Conservation (phyloP, 768 basidiomycete species). For the Tulasnella sp. region DNA sequence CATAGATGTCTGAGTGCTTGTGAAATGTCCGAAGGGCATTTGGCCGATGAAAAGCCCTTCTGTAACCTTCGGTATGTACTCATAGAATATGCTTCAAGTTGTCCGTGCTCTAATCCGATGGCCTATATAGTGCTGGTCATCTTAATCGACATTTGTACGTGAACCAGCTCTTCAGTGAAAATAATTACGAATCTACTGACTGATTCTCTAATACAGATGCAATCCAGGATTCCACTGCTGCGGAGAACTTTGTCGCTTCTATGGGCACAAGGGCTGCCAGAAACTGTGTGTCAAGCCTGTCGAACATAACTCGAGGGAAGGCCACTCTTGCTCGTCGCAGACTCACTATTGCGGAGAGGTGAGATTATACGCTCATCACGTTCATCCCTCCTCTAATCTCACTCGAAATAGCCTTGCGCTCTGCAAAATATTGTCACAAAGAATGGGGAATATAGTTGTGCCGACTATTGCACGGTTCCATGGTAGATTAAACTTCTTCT, state of each 20-base stretch:
- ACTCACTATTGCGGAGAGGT: background rate
- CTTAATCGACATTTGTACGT: constrained; percentile 2
- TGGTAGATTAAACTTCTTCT: constrained; percentile 14
- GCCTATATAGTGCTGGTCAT: constrained; percentile 8
- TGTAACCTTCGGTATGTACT: background rate
- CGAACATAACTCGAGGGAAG: background rate
- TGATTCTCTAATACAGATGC: background rate
- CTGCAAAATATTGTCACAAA: background rate
- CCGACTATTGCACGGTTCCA: constrained; percentile 27
- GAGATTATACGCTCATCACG: background rate
- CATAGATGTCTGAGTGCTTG: background rate
- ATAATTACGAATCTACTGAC: background rate
- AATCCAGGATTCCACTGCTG: background rate
- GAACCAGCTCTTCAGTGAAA: too few relatives aligned
- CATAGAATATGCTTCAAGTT: too few relatives aligned
- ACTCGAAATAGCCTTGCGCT: background rate
- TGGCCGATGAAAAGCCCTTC: background rate
- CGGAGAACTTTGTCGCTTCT: background rate
- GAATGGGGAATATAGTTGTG: constrained; percentile 30
- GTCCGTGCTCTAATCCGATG: too few relatives aligned
- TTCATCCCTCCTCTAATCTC: background rate
- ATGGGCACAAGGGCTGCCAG: background rate
- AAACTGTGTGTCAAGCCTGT: background rate
- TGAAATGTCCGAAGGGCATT: background rate
- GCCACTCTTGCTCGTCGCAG: background rate